These are phyloP conservation scores for Podosphaera xanthii DNA, from an alignment of 2,329 filamentous ascomycete genomes.

Conservation along the genomic window DNA sequence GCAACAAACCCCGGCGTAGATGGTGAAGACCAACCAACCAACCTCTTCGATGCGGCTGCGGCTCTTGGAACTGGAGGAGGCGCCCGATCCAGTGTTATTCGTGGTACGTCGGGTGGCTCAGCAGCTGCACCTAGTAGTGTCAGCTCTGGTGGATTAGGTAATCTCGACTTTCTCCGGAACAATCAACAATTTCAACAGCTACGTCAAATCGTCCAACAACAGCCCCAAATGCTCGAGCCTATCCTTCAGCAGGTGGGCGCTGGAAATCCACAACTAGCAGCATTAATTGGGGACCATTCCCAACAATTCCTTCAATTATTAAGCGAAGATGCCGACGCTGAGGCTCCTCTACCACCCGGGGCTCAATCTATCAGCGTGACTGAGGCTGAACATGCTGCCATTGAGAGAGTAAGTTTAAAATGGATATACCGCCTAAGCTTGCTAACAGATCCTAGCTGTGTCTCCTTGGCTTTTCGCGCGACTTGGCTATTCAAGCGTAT, in stretches of 20 bases:
- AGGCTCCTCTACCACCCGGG: slow-evolving; percentile 66
- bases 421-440: background rate
- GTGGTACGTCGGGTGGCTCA: slow-evolving; percentile 21
- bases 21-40: slow-evolving; percentile 45
- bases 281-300: slow-evolving; percentile 75
- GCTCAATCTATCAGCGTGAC: slow-evolving; percentile 80
- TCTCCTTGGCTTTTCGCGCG: slow-evolving; percentile 76
- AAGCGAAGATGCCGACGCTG: slow-evolving; percentile 68
- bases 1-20: slow-evolving; percentile 26
- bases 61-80: slow-evolving; percentile 21
- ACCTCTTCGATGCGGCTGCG: slow-evolving; percentile 82
- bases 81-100: slow-evolving; percentile 21
- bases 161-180: slow-evolving; percentile 80
- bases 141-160: slow-evolving; percentile 35
- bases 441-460: slow-evolving; percentile 38
- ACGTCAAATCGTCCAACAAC: slow-evolving; percentile 87
- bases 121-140: slow-evolving; percentile 17
- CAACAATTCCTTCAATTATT: slow-evolving; percentile 83
- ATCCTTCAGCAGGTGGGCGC: slow-evolving; percentile 90
- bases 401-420: slow-evolving; percentile 55
- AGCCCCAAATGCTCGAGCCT: slow-evolving; percentile 95
- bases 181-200: slow-evolving; percentile 97
- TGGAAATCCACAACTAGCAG: slow-evolving; percentile 82
- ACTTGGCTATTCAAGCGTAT: slow-evolving; percentile 91
- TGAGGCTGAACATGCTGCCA: slow-evolving; percentile 88